These are phyloP conservation scores for Crithidia bombi DNA, from an alignment of 208 protist genomes.

Conservation along the genomic window DNA sequence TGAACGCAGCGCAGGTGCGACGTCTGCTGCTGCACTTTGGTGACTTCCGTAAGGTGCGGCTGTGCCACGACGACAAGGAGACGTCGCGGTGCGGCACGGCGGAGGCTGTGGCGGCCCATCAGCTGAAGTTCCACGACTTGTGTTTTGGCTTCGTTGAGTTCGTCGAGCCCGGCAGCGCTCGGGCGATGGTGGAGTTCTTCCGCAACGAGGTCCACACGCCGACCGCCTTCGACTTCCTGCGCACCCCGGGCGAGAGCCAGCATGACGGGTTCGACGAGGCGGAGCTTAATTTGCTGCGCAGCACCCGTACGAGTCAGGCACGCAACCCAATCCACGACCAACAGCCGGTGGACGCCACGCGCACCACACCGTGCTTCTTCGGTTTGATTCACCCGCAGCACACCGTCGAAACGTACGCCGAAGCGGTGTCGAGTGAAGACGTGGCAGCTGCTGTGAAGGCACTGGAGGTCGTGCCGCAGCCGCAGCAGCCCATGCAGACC, in stretches of 20 bases:
- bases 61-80: slow-evolving; percentile 81
- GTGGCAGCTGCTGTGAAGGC: slow-evolving; percentile 15
- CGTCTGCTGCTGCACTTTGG: slow-evolving; percentile 80
- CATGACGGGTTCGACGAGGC: slow-evolving; percentile 25
- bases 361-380: slow-evolving; percentile 23
- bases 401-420: slow-evolving; percentile 25
- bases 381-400: slow-evolving; percentile 11
- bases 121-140: slow-evolving; percentile 40
- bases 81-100: slow-evolving; percentile 26
- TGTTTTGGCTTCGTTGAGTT: slow-evolving; percentile 87
- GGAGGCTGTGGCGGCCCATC: slow-evolving; percentile 30
- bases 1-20: slow-evolving; percentile 65
- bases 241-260: neutral
- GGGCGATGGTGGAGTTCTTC: slow-evolving; percentile 87
- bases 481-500: neutral
- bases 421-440: slow-evolving; percentile 19
- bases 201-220: slow-evolving; percentile 60
- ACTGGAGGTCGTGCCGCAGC: slow-evolving; percentile 12
- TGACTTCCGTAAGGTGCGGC: slow-evolving; percentile 86
- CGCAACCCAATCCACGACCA: slow-evolving; percentile 83
- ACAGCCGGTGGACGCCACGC: slow-evolving; percentile 56
- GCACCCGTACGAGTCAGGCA: slow-evolving; percentile 66
- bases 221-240: slow-evolving; percentile 66
- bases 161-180: slow-evolving; percentile 49
- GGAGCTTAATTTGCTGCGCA: slow-evolving; percentile 49